phyloP scores from a whole-genome alignment of 176 grass and related monocot species.

The Oryza meridionalis region DNA sequence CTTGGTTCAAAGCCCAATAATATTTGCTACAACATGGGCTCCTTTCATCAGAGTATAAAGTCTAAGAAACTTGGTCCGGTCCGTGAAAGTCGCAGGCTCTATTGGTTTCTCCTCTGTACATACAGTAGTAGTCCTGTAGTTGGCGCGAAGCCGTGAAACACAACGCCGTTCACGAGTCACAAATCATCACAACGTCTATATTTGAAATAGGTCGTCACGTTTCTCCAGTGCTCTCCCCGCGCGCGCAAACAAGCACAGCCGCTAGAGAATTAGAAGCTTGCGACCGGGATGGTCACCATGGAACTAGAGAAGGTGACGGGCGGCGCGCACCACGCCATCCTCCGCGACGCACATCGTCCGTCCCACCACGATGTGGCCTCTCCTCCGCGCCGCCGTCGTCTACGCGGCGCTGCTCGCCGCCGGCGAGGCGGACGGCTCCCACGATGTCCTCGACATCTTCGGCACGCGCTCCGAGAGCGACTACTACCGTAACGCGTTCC shows the following conservation, averaged over 20 bases:
- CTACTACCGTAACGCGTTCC: conserved; percentile 35
- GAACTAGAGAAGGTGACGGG: background rate
- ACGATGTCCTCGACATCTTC: conserved; percentile 49
- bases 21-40: background rate
- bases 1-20: background rate
- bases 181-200: conserved; percentile 28
- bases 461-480: conserved; percentile 17
- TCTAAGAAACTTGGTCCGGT: background rate
- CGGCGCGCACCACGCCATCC: background rate
- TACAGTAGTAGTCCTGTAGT: background rate
- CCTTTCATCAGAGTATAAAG: background rate
- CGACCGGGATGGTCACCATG: background rate
- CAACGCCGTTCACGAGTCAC: background rate
- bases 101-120: background rate
- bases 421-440: conserved; percentile 13
- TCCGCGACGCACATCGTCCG: background rate
- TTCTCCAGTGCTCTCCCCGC: conserved; percentile 8
- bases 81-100: background rate
- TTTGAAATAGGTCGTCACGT: conserved; percentile 44
- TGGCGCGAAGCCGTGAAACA: conserved; percentile 11
- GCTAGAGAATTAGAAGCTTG: conserved; percentile 29
- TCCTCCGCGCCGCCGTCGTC: conserved; percentile 14
- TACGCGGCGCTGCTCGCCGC: conserved; percentile 29
- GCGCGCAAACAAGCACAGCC: conserved; percentile 36
- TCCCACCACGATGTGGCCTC: conserved; percentile 30